A percentile compares a stretch with the other conserved stretches of the same genome.
These are phyloP conservation scores for Porphyrellus cyaneotinctus DNA, from an alignment of 768 basidiomycete species.

Conservation along the genomic window DNA sequence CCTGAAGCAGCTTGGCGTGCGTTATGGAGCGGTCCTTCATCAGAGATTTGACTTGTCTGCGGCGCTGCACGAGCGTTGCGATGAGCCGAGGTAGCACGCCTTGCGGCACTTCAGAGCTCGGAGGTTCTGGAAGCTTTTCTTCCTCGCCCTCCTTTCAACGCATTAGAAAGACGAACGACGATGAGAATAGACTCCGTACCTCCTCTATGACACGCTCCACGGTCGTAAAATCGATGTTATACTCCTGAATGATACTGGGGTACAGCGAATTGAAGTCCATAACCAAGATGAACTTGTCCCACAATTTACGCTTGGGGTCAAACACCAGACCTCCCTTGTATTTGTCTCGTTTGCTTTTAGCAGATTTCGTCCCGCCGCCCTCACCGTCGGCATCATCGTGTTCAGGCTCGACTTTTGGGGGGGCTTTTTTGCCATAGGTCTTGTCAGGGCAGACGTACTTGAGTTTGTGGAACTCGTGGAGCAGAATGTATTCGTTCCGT, in stretches of 20 bases:
- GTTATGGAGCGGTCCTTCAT: conserved; percentile 86
- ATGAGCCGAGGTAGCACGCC: conserved; percentile 97
- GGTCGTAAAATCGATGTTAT: conserved; percentile 98
- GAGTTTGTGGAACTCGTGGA: conserved; percentile 95
- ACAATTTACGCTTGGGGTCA: conserved; percentile 91
- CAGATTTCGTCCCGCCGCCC: conserved; percentile 39
- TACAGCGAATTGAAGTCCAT: conserved; percentile 99
- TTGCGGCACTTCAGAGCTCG: conserved; percentile 60
- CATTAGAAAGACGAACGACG: background rate
- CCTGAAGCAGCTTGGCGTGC: conserved; percentile 79
- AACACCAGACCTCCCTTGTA: conserved; percentile 99
- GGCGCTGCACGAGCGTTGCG: conserved; percentile 89
- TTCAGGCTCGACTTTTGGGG: conserved; percentile 41
- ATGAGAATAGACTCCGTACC: conserved; percentile 25
- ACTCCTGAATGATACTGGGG: conserved; percentile 99
- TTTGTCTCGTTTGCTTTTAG: conserved; percentile 81
- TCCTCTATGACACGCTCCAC: conserved; percentile 68
- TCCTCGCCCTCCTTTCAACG: conserved; percentile 56
- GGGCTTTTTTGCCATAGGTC: conserved; percentile 71
- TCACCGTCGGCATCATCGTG: conserved; percentile 55
- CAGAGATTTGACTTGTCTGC: conserved; percentile 83
- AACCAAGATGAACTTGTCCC: conserved; percentile 95
- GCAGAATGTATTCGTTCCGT: conserved; percentile 96
- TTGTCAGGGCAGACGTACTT: conserved; percentile 99
- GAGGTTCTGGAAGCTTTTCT: conserved; percentile 89